Evolutionary conservation across 2,329 filamentous ascomycete species (phyloP).

Genomic region (Alternaria viburni): DNA sequence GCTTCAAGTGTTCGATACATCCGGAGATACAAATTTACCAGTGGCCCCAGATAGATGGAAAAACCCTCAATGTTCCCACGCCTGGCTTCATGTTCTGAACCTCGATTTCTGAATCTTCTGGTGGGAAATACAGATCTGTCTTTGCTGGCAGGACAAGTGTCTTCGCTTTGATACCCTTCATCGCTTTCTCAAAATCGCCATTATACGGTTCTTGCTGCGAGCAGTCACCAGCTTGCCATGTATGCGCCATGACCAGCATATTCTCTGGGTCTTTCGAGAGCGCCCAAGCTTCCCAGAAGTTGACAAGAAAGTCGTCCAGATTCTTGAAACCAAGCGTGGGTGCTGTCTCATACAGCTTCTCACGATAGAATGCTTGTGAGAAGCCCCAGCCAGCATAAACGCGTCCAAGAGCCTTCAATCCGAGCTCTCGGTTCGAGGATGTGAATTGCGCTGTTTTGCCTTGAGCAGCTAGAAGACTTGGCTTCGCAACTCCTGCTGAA

Average conservation of each 20-base stretch:
- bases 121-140: slow-evolving; percentile 83
- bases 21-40: slow-evolving; percentile 50
- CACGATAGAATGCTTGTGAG: slow-evolving; percentile 77
- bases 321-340: slow-evolving; percentile 65
- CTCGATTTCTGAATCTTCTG: slow-evolving; percentile 79
- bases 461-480: slow-evolving; percentile 30
- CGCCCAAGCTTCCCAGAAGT: slow-evolving; percentile 79
- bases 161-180: slow-evolving; percentile 74
- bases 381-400: slow-evolving; percentile 85
- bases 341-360: slow-evolving; percentile 68
- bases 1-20: neutral
- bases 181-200: slow-evolving; percentile 65
- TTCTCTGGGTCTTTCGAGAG: slow-evolving; percentile 77
- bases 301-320: slow-evolving; percentile 75
- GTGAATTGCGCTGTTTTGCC: slow-evolving; percentile 54
- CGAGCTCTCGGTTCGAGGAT: slow-evolving; percentile 59
- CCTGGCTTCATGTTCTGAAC: slow-evolving; percentile 67
- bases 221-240: slow-evolving; percentile 78
- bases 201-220: slow-evolving; percentile 73
- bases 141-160: slow-evolving; percentile 73
- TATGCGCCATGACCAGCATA: slow-evolving; percentile 75
- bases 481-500: slow-evolving; percentile 56
- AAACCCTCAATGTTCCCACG: slow-evolving; percentile 60
- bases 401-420: slow-evolving; percentile 73
- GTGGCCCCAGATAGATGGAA: slow-evolving; percentile 70